phyloP scores from a whole-genome alignment of 1,139 yeast genomes.

The Protomyces arabidopsidicola region DNA sequence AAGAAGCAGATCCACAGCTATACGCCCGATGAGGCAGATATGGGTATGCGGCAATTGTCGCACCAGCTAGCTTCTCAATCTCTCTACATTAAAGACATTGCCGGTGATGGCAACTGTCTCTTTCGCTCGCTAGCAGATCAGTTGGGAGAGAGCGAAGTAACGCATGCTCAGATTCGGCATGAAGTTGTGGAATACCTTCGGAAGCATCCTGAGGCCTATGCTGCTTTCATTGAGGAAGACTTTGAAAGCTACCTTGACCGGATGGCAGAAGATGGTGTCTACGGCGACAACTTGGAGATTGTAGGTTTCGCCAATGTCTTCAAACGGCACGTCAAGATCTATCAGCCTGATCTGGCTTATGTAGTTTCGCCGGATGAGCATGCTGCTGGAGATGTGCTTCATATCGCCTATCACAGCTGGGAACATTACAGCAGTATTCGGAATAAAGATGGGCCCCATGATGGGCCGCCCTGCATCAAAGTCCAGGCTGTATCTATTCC shows the following conservation, averaged over 20 bases:
- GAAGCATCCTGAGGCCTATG: conserved; percentile 33
- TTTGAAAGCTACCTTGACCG: conserved; percentile 41
- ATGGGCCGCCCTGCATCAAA: conserved; percentile 40
- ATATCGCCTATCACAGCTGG: conserved; percentile 46
- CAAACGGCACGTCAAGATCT: conserved; percentile 40
- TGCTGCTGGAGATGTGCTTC: conserved; percentile 33
- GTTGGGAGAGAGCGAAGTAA: conserved; percentile 39
- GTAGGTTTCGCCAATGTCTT: conserved; percentile 43
- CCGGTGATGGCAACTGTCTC: conserved; percentile 46
- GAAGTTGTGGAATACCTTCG: conserved; percentile 40
- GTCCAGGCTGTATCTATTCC: conserved; percentile 9
- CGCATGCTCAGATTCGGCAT: conserved; percentile 38
- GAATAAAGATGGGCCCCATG: conserved; percentile 41
- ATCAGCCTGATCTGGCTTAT: conserved; percentile 42
- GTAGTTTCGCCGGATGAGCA: conserved; percentile 34
- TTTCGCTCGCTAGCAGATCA: conserved; percentile 46
- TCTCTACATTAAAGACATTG: conserved; percentile 41
- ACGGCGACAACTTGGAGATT: conserved; percentile 45
- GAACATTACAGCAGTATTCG: conserved; percentile 46
- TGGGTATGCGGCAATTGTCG: conserved; percentile 2
- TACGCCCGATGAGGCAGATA: conserved; percentile 12
- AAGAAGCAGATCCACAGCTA: background rate
- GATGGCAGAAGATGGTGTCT: conserved; percentile 42
- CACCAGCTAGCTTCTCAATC: conserved; percentile 40
- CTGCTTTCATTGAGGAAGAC: conserved; percentile 33